Base-by-base conservation (phyloP, 768 basidiomycete genomes). In the Amanita phalloides region DNA sequence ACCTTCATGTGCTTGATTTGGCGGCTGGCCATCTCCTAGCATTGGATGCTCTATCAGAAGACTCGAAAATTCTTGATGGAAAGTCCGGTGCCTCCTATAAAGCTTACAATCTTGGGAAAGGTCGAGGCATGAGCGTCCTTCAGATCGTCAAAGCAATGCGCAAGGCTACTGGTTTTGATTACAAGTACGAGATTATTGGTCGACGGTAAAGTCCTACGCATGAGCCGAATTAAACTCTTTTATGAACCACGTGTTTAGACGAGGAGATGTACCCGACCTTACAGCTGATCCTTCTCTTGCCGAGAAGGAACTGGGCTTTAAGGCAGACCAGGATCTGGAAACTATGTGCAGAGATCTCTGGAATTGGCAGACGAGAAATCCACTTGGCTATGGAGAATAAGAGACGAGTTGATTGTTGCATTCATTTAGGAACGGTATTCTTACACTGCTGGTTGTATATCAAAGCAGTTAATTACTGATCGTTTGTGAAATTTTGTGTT, bases 301-400 rank as follows among this genome's bases (percentile, higher is more conserved):
- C 0, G 81, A 94, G 71, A 81, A 81, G 63, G 95, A 98, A 65
- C 84, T 99, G 28, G 90, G 90, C 5, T 99, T 97, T 77, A 78
- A 79, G 55, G 95, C 95, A 10, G 72, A 76, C 25, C 76, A 81
- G 61, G 75, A 82, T 59, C 75, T 99, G 42, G 85, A 92, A 56
- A 83, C 84, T 51, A 98, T 98, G 91, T 98, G 96, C 68, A 74
- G 80, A 51, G 96, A 99, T 68, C 72, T 96, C 59, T 98, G 96
- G 96, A 94, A 94, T 70, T 99, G 94, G 91, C 95, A 98, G 72
- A 82, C 81, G n/a, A 89, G 82, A 66, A 90, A 96, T 60, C 90
- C 88, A 6, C 63, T 78, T 28, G 93, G 93, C 2, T 96, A 89
- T 56, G 74, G 61, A 23, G 48, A 49, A 26, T 37, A 30, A 20